Base-by-base conservation (phyloP, 2,329 filamentous ascomycete species). In the Macrophomina tecta region DNA sequence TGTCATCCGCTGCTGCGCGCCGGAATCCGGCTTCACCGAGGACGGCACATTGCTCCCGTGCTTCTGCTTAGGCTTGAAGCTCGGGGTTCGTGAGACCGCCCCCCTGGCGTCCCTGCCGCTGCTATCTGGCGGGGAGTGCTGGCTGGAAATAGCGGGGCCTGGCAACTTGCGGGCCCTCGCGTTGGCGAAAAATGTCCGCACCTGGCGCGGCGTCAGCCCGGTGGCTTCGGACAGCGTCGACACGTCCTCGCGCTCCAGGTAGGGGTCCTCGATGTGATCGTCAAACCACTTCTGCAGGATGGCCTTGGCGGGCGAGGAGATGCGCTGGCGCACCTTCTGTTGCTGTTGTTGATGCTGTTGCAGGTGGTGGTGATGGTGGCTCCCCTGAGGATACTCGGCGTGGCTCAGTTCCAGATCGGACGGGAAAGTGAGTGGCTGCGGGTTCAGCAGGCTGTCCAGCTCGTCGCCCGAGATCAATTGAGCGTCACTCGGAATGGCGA, bases 151-250 rank as follows among this genome's bases (percentile, higher is more conserved):
- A 5, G 45, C 32, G 38, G 58, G 45, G n/a, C 30, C 58, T 18
- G 58, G 58, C 42, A 62, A 42, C 40, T 72, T 72, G 53, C 72
- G 65, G 23, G 71, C 72, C 38, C 72, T 66, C 6, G 70, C 69
- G 64, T 73, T 73, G 16, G 72, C 71, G 56, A 73, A 73, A 62
- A 68, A 73, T 3, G 71, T 73, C 14, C 72, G 68, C 5, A 73
- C 67, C 52, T 73, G 72, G 8, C 67, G 68, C 30, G 69, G 16
- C 14, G 71, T 70, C 12, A 73, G 64, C 8, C 68, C 68, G 4
- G 71, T 72, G 7, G 66, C 65, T 12, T 48, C 49, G 1, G 67
- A 67, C 2, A 73, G 67, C n/a, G 67, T 49, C 18, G 69, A 61
- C 3, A 69, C 38, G 14, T 73, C 69, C 4, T 68, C 64, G 52